Evolutionary conservation across 768 basidiomycete species (phyloP).

Genomic region (Lyophyllum shimeji): DNA sequence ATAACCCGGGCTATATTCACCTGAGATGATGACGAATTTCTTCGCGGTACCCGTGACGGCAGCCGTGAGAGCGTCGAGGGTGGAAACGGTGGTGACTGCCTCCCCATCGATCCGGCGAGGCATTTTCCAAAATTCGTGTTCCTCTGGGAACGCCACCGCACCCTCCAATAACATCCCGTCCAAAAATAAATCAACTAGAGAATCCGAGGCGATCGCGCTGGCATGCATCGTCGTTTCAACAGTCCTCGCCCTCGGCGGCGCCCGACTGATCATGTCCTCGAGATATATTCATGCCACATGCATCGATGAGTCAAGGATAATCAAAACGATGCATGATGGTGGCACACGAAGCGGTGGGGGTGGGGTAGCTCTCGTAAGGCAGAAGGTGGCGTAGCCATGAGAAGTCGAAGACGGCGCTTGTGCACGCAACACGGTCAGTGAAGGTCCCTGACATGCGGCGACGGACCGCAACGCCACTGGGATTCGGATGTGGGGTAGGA

Average conservation of each 20-base stretch:
- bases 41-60: slow-evolving; percentile 40
- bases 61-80: slow-evolving; percentile 37
- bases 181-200: neutral
- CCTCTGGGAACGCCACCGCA: neutral
- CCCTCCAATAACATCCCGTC: neutral
- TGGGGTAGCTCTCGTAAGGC: neutral
- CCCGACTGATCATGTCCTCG: no score
- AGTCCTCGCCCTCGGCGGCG: no score
- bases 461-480: neutral
- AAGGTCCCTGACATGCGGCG: neutral
- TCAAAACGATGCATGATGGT: neutral
- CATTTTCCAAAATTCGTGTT: neutral
- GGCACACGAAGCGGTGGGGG: neutral
- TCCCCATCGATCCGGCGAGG: neutral
- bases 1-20: slow-evolving; percentile 15
- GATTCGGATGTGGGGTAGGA: neutral
- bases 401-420: neutral
- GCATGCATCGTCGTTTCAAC: no score
- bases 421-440: no score
- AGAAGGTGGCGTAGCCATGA: neutral
- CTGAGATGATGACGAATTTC: slow-evolving; percentile 45
- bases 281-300: no score
- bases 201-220: neutral
- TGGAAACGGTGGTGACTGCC: slow-evolving; percentile 42
- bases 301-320: neutral